Evolutionary conservation across 352 stramenopile species (phyloP).

Genomic region (Pythium diclinum): DNA sequence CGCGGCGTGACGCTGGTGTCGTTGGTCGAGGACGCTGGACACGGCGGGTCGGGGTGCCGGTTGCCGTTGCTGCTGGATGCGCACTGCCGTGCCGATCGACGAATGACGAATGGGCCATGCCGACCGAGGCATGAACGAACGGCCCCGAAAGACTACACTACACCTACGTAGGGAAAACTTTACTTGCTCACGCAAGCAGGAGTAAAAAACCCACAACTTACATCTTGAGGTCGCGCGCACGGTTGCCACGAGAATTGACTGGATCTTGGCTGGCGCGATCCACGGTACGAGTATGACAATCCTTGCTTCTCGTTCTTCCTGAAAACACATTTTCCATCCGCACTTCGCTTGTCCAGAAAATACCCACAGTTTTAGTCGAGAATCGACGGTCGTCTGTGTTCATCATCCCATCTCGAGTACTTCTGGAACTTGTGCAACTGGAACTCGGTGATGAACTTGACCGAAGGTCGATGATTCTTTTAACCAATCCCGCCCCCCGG

Average conservation of each 20-base stretch:
- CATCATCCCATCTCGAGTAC: too few species aligned
- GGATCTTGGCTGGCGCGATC: conserved; percentile 1
- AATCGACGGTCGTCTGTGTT: too few species aligned
- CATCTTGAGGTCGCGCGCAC: background rate
- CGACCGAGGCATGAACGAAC: background rate
- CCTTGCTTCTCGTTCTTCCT: background rate
- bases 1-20: too few species aligned
- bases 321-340: conserved; percentile 2
- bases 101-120: background rate
- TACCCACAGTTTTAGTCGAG: too few species aligned
- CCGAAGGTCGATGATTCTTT: too few species aligned
- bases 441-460: too few species aligned
- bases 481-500: too few species aligned
- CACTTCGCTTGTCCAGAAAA: background rate
- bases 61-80: background rate
- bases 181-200: conserved; percentile 2
- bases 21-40: too few species aligned
- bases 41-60: too few species aligned
- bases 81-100: background rate
- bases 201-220: background rate
- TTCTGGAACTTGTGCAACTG: too few species aligned
- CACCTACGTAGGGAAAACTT: background rate
- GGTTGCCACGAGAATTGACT: too few species aligned
- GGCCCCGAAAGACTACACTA: background rate
- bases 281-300: background rate